A percentile compares a stretch with the other conserved stretches of the same genome.
These are phyloP conservation scores for Neofusicoccum kwambonambiense DNA, from an alignment of 2,329 filamentous ascomycete species.

Conservation along the genomic window DNA sequence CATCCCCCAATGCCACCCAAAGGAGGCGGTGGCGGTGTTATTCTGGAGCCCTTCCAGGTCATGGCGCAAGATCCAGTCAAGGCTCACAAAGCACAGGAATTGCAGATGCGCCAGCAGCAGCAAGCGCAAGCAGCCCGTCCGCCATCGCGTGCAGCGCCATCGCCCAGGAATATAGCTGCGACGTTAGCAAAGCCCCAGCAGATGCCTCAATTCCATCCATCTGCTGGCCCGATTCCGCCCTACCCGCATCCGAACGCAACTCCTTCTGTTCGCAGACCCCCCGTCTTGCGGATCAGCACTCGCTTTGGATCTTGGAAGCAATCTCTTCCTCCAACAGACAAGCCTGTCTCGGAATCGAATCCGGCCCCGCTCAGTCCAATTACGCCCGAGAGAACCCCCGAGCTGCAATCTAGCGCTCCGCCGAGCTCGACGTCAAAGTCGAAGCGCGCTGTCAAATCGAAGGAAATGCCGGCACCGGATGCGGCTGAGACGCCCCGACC, in stretches of 20 bases:
- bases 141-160: not conserved
- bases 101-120: conserved; percentile 27
- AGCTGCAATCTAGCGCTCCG: not conserved
- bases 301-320: conserved; percentile 15
- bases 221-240: not conserved
- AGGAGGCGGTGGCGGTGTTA: conserved; percentile 37
- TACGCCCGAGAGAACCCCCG: conserved; percentile 8
- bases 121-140: conserved; percentile 13
- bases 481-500: conserved; percentile 6
- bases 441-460: conserved; percentile 8
- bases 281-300: not conserved
- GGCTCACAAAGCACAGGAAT: conserved; percentile 33
- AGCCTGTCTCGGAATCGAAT: conserved; percentile 4
- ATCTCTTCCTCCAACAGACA: not conserved
- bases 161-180: conserved; percentile 2
- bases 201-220: not conserved
- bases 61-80: conserved; percentile 44
- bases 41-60: conserved; percentile 50
- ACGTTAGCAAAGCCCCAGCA: not conserved
- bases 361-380: conserved; percentile 11
- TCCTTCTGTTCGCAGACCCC: not conserved
- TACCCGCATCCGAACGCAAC: conserved; percentile 4
- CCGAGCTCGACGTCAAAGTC: conserved; percentile 1
- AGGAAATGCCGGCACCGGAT: conserved; percentile 18
- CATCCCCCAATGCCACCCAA: conserved; percentile 16